A percentile compares a stretch with the other conserved stretches of the same genome.
Evolutionary conservation across 306 rosid species (phyloP).

Genomic region (Fagus sylvatica): DNA sequence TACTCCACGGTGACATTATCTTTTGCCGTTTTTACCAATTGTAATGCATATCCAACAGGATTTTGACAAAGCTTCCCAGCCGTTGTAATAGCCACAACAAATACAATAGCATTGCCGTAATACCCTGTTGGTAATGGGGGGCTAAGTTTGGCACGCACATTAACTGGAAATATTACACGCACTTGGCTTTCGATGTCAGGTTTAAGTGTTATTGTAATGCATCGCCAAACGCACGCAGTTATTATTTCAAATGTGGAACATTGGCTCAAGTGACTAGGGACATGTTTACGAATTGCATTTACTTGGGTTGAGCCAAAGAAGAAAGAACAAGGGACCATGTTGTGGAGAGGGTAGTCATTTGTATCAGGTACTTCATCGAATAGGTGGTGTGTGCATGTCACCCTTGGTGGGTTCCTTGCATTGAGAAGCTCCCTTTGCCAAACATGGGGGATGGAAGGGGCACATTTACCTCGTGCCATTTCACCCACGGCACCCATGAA

Average conservation of each 20-base stretch:
- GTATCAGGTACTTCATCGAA: slow-evolving; percentile 42
- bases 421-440: slow-evolving; percentile 49
- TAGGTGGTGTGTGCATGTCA: slow-evolving; percentile 43
- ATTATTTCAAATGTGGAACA: slow-evolving; percentile 48
- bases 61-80: slow-evolving; percentile 45
- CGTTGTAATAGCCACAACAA: slow-evolving; percentile 41
- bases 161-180: slow-evolving; percentile 45
- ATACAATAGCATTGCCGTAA: slow-evolving; percentile 58
- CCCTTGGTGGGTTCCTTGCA: slow-evolving; percentile 46
- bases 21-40: slow-evolving; percentile 49
- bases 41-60: slow-evolving; percentile 49
- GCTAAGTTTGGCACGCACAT: slow-evolving; percentile 41
- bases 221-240: slow-evolving; percentile 56
- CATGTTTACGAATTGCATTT: slow-evolving; percentile 35
- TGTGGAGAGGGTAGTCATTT: slow-evolving; percentile 48
- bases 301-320: slow-evolving; percentile 44
- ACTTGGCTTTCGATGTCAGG: slow-evolving; percentile 40
- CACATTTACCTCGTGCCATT: slow-evolving; percentile 39
- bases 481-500: slow-evolving; percentile 54
- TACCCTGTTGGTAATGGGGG: slow-evolving; percentile 54
- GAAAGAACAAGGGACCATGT: slow-evolving; percentile 53
- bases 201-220: slow-evolving; percentile 41
- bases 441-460: slow-evolving; percentile 33
- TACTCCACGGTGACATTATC: slow-evolving; percentile 50
- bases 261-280: slow-evolving; percentile 23